Percentiles rank a stretch among this genome's conserved stretches.
Evolutionary conservation across 1,139 yeast genomes (phyloP).

Genomic region (Sugiyamaella castrensis): DNA sequence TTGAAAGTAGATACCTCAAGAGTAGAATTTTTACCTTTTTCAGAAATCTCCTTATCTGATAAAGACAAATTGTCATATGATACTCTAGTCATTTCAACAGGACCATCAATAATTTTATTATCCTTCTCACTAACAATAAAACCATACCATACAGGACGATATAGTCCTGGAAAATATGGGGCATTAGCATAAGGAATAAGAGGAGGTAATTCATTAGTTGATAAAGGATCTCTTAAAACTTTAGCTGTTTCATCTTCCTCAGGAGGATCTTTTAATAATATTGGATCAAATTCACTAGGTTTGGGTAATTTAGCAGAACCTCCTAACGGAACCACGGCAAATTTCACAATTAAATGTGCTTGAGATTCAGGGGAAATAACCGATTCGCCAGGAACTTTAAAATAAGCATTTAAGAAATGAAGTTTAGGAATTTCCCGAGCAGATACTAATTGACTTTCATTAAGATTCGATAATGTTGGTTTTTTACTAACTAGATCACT

Average conservation of each 20-base stretch:
- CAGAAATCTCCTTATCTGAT: constrained; percentile 44
- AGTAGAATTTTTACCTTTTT: constrained; percentile 41
- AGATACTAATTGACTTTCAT: constrained; percentile 17
- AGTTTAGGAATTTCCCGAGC: constrained; percentile 49
- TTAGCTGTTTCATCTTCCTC: constrained; percentile 55
- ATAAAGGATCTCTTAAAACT: constrained; percentile 67
- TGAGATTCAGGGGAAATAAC: constrained; percentile 71
- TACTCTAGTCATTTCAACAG: constrained; percentile 52
- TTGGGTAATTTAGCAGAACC: constrained; percentile 37
- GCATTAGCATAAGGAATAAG: constrained; percentile 59
- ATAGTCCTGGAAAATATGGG: constrained; percentile 67
- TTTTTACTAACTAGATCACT: constrained; percentile 37
- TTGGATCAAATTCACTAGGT: constrained; percentile 33
- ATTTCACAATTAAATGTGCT: constrained; percentile 72
- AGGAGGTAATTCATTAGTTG: constrained; percentile 64
- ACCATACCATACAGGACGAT: constrained; percentile 58
- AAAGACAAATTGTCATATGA: constrained; percentile 57
- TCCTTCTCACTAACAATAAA: constrained; percentile 70
- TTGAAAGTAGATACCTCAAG: constrained; percentile 68
- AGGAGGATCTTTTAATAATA: constrained; percentile 41
- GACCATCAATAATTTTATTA: constrained; percentile 70
- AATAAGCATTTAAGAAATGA: constrained; percentile 66
- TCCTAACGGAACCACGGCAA: constrained; percentile 67
- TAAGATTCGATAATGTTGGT: background rate
- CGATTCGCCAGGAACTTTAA: constrained; percentile 85